Evolutionary conservation across 2,329 filamentous ascomycete species (phyloP).

Genomic region (Drechslera avenae): DNA sequence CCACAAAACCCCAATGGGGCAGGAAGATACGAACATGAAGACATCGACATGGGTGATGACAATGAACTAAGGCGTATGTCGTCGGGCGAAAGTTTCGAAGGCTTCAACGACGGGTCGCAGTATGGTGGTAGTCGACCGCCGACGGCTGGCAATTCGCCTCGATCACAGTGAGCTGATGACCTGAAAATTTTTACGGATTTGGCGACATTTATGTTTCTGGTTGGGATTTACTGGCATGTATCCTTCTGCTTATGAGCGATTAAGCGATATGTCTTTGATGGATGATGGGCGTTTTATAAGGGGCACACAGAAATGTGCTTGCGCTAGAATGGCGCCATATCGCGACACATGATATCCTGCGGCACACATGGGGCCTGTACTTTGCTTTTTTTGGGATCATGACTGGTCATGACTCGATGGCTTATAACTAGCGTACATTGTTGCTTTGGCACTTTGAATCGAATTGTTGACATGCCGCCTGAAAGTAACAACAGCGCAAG

Average conservation of each 20-base stretch:
- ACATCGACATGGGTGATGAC: slow-evolving; percentile 38
- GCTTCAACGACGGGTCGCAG: slow-evolving; percentile 36
- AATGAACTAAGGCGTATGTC: slow-evolving; percentile 26
- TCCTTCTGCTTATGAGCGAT: slow-evolving; percentile 7
- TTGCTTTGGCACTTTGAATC: neutral
- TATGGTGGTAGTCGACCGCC: slow-evolving; percentile 31
- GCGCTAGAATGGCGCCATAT: slow-evolving; percentile 27
- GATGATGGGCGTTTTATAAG: slow-evolving; percentile 13
- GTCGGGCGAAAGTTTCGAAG: slow-evolving; percentile 40
- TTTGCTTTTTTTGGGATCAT: slow-evolving; percentile 1
- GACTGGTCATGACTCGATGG: slow-evolving; percentile 1
- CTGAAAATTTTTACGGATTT: neutral
- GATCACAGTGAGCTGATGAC: slow-evolving; percentile 17
- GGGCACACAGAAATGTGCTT: slow-evolving; percentile 3
- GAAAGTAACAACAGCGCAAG: neutral
- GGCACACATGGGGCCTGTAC: neutral
- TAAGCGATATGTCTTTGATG: slow-evolving; percentile 12
- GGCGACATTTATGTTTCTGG: neutral
- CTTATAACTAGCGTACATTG: slow-evolving; percentile 8
- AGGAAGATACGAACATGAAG: slow-evolving; percentile 22
- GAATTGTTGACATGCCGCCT: neutral
- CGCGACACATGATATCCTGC: slow-evolving; percentile 12
- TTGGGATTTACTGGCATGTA: neutral
- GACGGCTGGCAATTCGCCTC: slow-evolving; percentile 28
- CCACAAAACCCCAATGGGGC: slow-evolving; percentile 17